Evolutionary conservation across 2,329 filamentous ascomycete species (phyloP).

Genomic region (Epicoccum nigrum): DNA sequence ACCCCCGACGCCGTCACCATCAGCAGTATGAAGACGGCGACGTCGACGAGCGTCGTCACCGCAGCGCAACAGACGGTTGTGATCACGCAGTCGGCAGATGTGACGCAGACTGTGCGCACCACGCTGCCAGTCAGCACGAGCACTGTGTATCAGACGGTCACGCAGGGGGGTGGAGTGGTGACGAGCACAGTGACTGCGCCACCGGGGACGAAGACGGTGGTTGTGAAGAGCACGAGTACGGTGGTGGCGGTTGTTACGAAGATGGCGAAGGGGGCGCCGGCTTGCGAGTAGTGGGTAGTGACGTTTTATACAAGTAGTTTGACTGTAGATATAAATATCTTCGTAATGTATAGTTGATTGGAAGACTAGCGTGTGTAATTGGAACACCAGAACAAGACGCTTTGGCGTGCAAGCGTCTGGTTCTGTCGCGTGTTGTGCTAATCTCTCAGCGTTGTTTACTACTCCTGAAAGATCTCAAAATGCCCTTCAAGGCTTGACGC

Average conservation of each 20-base stretch:
- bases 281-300: slow-evolving; percentile 14
- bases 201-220: slow-evolving; percentile 19
- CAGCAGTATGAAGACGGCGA: slow-evolving; percentile 23
- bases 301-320: too few relatives aligned
- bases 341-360: too few relatives aligned
- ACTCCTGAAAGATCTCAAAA: too few relatives aligned
- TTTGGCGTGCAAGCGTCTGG: too few relatives aligned
- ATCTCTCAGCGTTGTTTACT: too few relatives aligned
- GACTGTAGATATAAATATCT: too few relatives aligned
- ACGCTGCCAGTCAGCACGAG: slow-evolving; percentile 28
- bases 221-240: slow-evolving; percentile 19
- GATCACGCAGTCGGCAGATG: slow-evolving; percentile 17
- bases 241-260: slow-evolving; percentile 17
- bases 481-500: too few relatives aligned
- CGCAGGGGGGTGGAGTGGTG: slow-evolving; percentile 13
- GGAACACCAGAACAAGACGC: too few relatives aligned
- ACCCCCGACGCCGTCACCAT: slow-evolving; percentile 26
- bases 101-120: slow-evolving; percentile 26
- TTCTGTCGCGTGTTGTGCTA: too few relatives aligned
- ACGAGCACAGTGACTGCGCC: slow-evolving; percentile 22
- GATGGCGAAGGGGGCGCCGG: slow-evolving; percentile 22
- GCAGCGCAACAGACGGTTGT: slow-evolving; percentile 18
- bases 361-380: too few relatives aligned
- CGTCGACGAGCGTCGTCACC: slow-evolving; percentile 16
- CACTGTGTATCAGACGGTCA: slow-evolving; percentile 21